Conservation (phyloP, 331 rosid genomes). For the Saraca asoca region DNA sequence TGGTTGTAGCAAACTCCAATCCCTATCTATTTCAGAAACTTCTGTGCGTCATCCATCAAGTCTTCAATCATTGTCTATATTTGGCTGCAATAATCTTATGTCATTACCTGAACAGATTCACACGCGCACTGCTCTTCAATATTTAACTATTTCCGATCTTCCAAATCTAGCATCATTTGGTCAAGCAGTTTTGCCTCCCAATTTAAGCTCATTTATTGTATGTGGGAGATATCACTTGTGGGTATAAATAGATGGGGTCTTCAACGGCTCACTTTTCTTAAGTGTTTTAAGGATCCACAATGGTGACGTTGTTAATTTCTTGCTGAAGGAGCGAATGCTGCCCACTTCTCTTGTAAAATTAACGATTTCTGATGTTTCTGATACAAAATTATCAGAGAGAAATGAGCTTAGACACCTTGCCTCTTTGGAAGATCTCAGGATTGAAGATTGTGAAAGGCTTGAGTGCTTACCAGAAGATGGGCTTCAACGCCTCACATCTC, state of each 20-base stretch:
- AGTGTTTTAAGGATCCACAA: too few relatives aligned
- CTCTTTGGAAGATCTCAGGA: not conserved
- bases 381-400: not conserved
- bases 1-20: not conserved
- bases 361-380: constrained; percentile 37
- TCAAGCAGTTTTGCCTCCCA: constrained; percentile 30
- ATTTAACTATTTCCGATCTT: too few relatives aligned
- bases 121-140: constrained; percentile 10
- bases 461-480: not conserved
- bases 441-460: too few relatives aligned
- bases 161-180: constrained; percentile 23
- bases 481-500: constrained; percentile 14
- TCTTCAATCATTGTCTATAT: not conserved
- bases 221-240: not conserved
- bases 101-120: constrained; percentile 9
- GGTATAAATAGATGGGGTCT: constrained; percentile 6
- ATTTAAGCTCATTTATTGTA: not conserved
- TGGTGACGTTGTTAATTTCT: not conserved
- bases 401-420: constrained; percentile 13
- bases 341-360: constrained; percentile 20
- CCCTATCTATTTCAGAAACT: not conserved
- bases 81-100: not conserved
- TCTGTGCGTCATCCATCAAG: not conserved
- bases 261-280: too few relatives aligned
- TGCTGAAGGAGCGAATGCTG: not conserved